Evolutionary conservation across 495 filamentous ascomycete genomes (phyloP).

Genomic region (Penicillium desertorum): DNA sequence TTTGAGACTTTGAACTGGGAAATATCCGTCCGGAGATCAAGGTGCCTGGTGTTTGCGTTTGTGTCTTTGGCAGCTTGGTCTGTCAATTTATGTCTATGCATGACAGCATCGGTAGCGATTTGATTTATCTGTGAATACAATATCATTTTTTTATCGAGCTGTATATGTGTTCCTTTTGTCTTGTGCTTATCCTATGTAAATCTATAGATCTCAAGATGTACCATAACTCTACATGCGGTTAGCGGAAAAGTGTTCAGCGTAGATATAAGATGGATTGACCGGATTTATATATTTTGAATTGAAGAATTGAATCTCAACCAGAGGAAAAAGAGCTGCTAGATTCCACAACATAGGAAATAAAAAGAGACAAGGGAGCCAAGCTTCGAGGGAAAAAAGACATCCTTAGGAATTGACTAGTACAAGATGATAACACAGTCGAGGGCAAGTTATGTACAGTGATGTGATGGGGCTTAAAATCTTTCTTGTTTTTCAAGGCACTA

Average conservation of each 20-base stretch:
- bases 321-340: slow-evolving; percentile 26
- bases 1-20: slow-evolving; percentile 32
- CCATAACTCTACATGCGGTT: background rate
- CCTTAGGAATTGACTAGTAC: slow-evolving; percentile 39
- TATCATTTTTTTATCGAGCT: slow-evolving; percentile 24
- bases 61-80: slow-evolving; percentile 27
- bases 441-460: slow-evolving; percentile 41
- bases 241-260: background rate
- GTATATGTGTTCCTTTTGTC: background rate
- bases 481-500: slow-evolving; percentile 27
- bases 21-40: slow-evolving; percentile 36
- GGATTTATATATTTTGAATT: slow-evolving; percentile 5
- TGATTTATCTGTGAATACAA: slow-evolving; percentile 36
- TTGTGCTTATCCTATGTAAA: background rate
- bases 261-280: background rate
- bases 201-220: background rate
- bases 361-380: slow-evolving; percentile 25
- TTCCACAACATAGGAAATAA: slow-evolving; percentile 31
- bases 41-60: slow-evolving; percentile 36
- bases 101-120: slow-evolving; percentile 38
- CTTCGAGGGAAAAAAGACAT: slow-evolving; percentile 15
- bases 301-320: slow-evolving; percentile 4
- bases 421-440: slow-evolving; percentile 32
- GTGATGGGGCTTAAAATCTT: slow-evolving; percentile 26
- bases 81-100: slow-evolving; percentile 31